Evolutionary conservation across 129 eudicot species (phyloP), one percentile per base, ranked within the genome.

Genomic region (Centaurea solstitialis): DNA sequence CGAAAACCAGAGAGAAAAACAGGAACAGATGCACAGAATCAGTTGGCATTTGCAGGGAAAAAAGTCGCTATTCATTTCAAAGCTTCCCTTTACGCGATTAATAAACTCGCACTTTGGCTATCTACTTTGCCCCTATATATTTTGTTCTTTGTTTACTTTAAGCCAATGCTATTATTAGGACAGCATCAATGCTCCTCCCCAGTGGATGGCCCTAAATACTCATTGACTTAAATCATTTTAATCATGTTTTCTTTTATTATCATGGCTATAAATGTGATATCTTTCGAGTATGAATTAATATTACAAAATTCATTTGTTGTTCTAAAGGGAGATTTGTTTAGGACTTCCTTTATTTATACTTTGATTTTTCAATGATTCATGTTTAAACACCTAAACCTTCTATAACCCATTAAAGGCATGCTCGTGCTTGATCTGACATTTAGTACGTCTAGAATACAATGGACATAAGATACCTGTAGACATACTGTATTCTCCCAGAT

Each of bases 101-200:
- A 65, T 67, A 61, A 83, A 37, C 76, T 47, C 79, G 26, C 70
- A 80, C 89, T 74, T 43, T 73, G 50, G 80, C 77, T 85, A 77
- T 75, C 68, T 47, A 40, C 80, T 80, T 83, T 76, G 59, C 39
- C 18, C 47, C 78, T 50, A 67, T 76, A 67, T 76, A 38, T 84
- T 83, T 84, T 83, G 80, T 78, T 77, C 77, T 62, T 80, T 76
- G 7, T 30, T 79, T 72, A 67, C 75, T 74, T 61, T 76, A 65
- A 83, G 78, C 79, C 61, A 43, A 78, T 68, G 71, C 77, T 82
- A 76, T 61, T 76, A 70, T 77, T 74, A 68, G 78, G 83, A 81
- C 79, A 79, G 90, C 88, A 87, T 88, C 81, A 79, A 87, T 90
- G 66, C 91, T 85, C 82, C 83, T 84, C 73, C 74, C 85, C 70